Evolutionary conservation across 768 basidiomycete genomes (phyloP), one percentile per base, ranked within the genome.

Genomic region (Strobilomyces confusus): DNA sequence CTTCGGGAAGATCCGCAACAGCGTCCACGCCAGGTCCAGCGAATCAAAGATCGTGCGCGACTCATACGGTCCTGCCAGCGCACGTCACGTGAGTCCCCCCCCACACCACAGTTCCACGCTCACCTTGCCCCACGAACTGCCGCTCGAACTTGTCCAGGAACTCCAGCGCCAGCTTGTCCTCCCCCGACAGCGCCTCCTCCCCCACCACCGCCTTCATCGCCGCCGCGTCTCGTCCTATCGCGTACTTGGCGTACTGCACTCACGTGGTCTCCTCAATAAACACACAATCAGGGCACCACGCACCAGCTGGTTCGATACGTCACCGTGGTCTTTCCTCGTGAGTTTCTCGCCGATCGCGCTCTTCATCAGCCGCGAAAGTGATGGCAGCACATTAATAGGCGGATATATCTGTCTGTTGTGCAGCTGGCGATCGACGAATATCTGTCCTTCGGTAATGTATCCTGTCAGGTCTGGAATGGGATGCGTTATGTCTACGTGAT

Each of bases 121-220:
- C 57, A 86, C 94, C 94, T 82, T 99, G 97, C 33, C 90, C 91
- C 40, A 99, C 97, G 72, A 98, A 99, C 63, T 95, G 87, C 50
- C 84, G 87, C 74, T 99, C 97, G 72, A 99, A 99, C 72, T 95
- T 92, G 68, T 95, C 93, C 60, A 99, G 74, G 79, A 99, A 99
- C 71, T 98, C 95, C 45, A 99, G 75, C 9, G 95, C 95, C 36
- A 97, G 80, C 74, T 97, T 98, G 72, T 99, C 97, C 71, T 98
- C 97, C 0, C 83, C 75, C 41, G 91, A 94, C 62, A 98, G 73
- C 20, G 97, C 95, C 72, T 99, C 97, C 73, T 98, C 97, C 63
- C 97, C 97, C 48, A 99, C 97, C 40, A 98, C 97, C 55, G 97
- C 97, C 72, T 98, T 98, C 97, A 99, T 99, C 13, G 94, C 80